Conservation (phyloP, 768 basidiomycete species). For the Melanogaster broomeanus region DNA sequence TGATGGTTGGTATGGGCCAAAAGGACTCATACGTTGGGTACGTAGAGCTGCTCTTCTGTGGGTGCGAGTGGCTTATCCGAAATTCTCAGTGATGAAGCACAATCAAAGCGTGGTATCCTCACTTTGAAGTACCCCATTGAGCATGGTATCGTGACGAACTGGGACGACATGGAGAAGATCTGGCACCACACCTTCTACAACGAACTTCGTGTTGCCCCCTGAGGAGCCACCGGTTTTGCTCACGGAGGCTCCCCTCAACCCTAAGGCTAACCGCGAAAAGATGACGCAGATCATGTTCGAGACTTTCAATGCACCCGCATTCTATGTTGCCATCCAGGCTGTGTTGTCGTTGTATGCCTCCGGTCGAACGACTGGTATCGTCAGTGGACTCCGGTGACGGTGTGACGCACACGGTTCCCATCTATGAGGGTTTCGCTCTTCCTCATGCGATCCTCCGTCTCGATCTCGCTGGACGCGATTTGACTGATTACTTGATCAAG, state of each 20-base stretch:
- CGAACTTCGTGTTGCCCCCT: constrained; percentile 74
- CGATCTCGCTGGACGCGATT: constrained; percentile 90
- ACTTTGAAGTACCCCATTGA: constrained; percentile 93
- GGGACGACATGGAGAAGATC: constrained; percentile 99
- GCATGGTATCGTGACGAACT: constrained; percentile 95
- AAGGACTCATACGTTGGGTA: constrained; percentile 97
- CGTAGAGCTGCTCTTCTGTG: constrained; percentile 2
- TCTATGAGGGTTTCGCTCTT: constrained; percentile 92
- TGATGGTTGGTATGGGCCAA: constrained; percentile 97
- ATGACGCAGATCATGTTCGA: constrained; percentile 83
- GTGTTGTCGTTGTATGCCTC: constrained; percentile 86
- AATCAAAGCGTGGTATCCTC: constrained; percentile 94
- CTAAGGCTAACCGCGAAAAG: constrained; percentile 72
- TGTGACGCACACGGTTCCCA: constrained; percentile 94
- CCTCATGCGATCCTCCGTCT: constrained; percentile 93
- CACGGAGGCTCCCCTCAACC: constrained; percentile 74
- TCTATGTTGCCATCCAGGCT: constrained; percentile 75
- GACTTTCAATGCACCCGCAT: constrained; percentile 74
- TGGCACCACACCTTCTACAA: constrained; percentile 98
- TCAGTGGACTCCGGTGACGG: constrained; percentile 96
- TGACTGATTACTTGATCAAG: constrained; percentile 84
- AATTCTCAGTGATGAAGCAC: constrained; percentile 74
- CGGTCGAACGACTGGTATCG: constrained; percentile 93
- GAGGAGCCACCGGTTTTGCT: constrained; percentile 75
- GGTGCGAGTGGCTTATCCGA: constrained; percentile 14